Conservation (phyloP, 164 flowering plant species). For the Platanus orientalis region DNA sequence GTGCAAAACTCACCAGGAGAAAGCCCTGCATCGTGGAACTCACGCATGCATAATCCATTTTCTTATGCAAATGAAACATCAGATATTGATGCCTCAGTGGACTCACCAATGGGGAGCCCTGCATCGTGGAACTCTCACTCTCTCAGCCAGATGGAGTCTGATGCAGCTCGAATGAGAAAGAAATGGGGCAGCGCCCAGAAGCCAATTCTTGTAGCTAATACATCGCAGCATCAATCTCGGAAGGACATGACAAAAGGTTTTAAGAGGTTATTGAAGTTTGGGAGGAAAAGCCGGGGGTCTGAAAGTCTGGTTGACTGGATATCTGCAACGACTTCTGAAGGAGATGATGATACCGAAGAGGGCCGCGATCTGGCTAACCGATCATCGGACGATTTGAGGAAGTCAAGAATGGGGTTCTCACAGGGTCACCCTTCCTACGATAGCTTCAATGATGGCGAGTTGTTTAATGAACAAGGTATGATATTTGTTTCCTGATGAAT, state of each 20-base stretch:
- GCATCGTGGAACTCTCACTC: slow-evolving; percentile 80
- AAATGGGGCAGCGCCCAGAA: slow-evolving; percentile 96
- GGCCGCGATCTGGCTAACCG: slow-evolving; percentile 75
- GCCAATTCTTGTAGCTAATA: slow-evolving; percentile 51
- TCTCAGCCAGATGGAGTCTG: slow-evolving; percentile 61
- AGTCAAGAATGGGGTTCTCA: slow-evolving; percentile 86
- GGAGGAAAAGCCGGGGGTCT: slow-evolving; percentile 78
- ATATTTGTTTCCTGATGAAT: slow-evolving; percentile 25
- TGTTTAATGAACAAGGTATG: slow-evolving; percentile 56
- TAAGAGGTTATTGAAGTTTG: slow-evolving; percentile 84
- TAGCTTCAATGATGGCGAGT: slow-evolving; percentile 65
- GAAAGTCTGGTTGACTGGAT: slow-evolving; percentile 86
- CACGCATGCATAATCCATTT: slow-evolving; percentile 57
- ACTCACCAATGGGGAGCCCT: slow-evolving; percentile 93
- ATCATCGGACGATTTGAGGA: slow-evolving; percentile 83
- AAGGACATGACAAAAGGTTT: slow-evolving; percentile 90
- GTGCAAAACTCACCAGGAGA: slow-evolving; percentile 76
- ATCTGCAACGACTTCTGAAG: slow-evolving; percentile 98
- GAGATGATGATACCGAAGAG: slow-evolving; percentile 96
- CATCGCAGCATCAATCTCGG: slow-evolving; percentile 59
- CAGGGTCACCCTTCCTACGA: slow-evolving; percentile 65
- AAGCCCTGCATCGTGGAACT: slow-evolving; percentile 89
- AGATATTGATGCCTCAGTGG: slow-evolving; percentile 78
- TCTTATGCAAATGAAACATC: slow-evolving; percentile 71
- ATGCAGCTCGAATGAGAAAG: slow-evolving; percentile 90